Conservation (phyloP, 169 alveolate genomes). For the Cyclospora cayetanensis region DNA sequence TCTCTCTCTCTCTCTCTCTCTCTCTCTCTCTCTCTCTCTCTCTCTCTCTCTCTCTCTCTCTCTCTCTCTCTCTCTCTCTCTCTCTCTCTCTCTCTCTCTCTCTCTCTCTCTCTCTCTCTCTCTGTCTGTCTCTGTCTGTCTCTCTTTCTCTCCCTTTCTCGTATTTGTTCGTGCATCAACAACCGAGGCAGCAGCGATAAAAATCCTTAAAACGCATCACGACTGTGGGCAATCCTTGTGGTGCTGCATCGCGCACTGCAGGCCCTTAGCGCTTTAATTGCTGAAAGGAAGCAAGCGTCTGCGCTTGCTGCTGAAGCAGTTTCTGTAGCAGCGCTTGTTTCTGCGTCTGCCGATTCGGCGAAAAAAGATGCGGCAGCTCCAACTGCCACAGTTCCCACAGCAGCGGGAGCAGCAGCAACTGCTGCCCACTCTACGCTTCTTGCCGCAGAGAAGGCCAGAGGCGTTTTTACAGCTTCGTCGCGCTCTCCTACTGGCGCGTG, state of each 20-base stretch:
- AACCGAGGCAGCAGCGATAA: not conserved
- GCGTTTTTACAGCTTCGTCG: too few species aligned
- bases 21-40: not conserved
- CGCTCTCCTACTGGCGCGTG: too few species aligned
- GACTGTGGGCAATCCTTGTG: not conserved
- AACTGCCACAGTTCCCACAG: not conserved
- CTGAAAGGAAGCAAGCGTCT: not conserved
- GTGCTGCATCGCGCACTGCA: not conserved
- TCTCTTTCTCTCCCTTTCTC: not conserved
- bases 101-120: not conserved
- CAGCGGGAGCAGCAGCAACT: constrained; percentile 40
- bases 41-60: not conserved
- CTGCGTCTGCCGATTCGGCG: not conserved
- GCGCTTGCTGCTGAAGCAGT: not conserved
- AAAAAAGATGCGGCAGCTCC: not conserved
- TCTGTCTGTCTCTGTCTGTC: not conserved
- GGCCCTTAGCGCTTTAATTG: not conserved
- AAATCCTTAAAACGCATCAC: not conserved
- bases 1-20: not conserved
- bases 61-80: not conserved
- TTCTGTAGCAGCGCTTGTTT: not conserved
- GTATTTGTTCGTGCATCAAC: not conserved
- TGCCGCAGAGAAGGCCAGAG: too few species aligned
- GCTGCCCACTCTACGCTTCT: too few species aligned
- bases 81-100: not conserved